Percentiles rank a stretch among this genome's conserved stretches.
Evolutionary conservation across 106 monocot species (phyloP).

Genomic region (Phalaenopsis equestris): DNA sequence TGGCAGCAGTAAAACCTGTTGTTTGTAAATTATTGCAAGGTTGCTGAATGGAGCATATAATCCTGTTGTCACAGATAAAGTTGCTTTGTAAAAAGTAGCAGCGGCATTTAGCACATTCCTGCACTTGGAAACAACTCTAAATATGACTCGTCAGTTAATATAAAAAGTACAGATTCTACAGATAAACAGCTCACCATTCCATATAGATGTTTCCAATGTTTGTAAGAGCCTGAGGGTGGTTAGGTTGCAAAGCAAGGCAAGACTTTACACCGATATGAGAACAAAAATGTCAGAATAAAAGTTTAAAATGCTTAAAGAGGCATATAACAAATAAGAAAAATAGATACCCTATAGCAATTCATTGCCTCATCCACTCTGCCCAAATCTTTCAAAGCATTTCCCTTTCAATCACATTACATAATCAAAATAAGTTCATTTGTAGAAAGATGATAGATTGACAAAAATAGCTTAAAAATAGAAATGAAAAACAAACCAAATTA

Average conservation of each 20-base stretch:
- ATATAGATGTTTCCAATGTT: constrained; percentile 93
- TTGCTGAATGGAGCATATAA: constrained; percentile 95
- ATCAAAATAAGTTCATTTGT: neutral
- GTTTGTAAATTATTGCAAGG: constrained; percentile 88
- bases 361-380: constrained; percentile 88
- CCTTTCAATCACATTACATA: constrained; percentile 21
- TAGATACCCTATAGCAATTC: constrained; percentile 53
- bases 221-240: constrained; percentile 90
- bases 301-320: neutral
- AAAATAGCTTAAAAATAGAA: neutral
- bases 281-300: neutral
- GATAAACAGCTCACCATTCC: constrained; percentile 52
- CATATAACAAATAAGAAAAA: constrained; percentile 1
- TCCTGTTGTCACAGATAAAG: constrained; percentile 75
- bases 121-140: constrained; percentile 11
- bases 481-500: constrained; percentile 53
- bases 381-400: constrained; percentile 92
- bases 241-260: constrained; percentile 79
- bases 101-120: constrained; percentile 80
- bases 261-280: constrained; percentile 35
- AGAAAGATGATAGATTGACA: neutral
- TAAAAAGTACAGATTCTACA: neutral
- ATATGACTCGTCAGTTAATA: neutral
- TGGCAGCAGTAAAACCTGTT: constrained; percentile 50
- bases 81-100: constrained; percentile 74